Evolutionary conservation across 306 rosid genomes (phyloP), one percentile per base, ranked within the genome.

Genomic region (Comarum palustre): DNA sequence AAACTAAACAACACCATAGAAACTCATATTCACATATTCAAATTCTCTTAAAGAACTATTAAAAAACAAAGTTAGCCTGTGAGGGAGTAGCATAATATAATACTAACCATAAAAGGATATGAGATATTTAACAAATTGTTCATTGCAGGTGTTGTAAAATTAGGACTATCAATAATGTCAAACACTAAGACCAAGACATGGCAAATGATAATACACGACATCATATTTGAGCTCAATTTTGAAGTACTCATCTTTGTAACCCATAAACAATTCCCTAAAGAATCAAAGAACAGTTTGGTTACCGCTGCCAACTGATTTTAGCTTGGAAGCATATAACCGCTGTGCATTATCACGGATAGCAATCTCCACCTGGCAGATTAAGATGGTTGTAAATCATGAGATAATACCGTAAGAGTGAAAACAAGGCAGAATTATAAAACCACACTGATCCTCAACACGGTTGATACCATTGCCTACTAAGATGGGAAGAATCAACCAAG

Each of bases 331-430:
- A 77, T 84, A 95, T 78, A 95, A 74, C 32, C 92, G 78, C 82
- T 90, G 96, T 34, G 97, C 99, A 88, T 91, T 91, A 78, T 95
- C 97, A 32, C 99, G 96, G 55, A 91, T 77, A 74, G 99, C 97
- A 71, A 95, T 87, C 84, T 90, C 97, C 80, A 91, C 89, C 99
- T 95, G 79, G 70, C 25, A 83, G 68, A 75, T 51, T 19, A 72
- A 61, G 42, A 32, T 52, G 72, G 74, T 68, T 2, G 39, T 51
- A 15, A 48, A 52, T 79, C 73, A 51, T 20, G n/a, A 13, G 51
- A 69, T 59, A 75, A 77, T 1, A 45, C 50, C 47, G 12, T 12
- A 43, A 43, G 58, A 62, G 59, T 57, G 80, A 62, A 73, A 3
- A 34, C 7, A 15, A 55, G 0, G 8, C 17, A 10, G 11, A 73